These are phyloP conservation scores for Dothiorella sarmentorum DNA, from an alignment of 2,329 filamentous ascomycete genomes.

Conservation along the genomic window DNA sequence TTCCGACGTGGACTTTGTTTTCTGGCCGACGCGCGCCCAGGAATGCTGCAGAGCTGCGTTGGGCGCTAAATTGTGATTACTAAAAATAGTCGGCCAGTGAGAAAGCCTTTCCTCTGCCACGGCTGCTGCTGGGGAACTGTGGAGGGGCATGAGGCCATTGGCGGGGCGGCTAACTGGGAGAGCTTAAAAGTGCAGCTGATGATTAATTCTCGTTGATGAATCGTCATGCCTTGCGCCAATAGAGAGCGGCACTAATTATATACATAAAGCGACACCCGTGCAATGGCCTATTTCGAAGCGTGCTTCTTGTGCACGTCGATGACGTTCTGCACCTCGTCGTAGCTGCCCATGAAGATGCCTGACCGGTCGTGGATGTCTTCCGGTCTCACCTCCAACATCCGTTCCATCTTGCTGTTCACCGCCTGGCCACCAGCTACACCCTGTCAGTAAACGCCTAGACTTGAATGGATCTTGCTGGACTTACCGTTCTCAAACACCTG, in stretches of 20 bases:
- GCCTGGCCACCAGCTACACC: constrained; percentile 80
- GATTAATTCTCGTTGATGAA: background rate
- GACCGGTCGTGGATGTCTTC: constrained; percentile 93
- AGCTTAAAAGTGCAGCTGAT: constrained; percentile 6
- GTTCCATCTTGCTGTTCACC: constrained; percentile 82
- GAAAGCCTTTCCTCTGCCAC: background rate
- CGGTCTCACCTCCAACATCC: constrained; percentile 85
- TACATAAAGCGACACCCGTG: background rate
- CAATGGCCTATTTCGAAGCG: constrained; percentile 6
- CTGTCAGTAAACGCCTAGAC: constrained; percentile 21
- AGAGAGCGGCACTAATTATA: background rate
- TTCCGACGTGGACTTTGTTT: background rate
- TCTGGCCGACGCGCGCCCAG: background rate
- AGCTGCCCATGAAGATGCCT: constrained; percentile 94
- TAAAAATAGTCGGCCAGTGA: constrained; percentile 10
- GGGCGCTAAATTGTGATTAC: constrained; percentile 9
- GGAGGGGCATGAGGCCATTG: background rate
- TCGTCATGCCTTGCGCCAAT: constrained; percentile 3
- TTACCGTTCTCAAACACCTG: constrained; percentile 97
- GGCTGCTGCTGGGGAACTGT: background rate
- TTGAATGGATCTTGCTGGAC: constrained; percentile 33
- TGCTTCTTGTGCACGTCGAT: constrained; percentile 72
- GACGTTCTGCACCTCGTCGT: constrained; percentile 93
- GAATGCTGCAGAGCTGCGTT: background rate
- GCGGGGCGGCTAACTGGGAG: background rate